A percentile compares a stretch with the other conserved stretches of the same genome.
Evolutionary conservation across 2,329 filamentous ascomycete species (phyloP).

Genomic region (Neonectria magnoliae): DNA sequence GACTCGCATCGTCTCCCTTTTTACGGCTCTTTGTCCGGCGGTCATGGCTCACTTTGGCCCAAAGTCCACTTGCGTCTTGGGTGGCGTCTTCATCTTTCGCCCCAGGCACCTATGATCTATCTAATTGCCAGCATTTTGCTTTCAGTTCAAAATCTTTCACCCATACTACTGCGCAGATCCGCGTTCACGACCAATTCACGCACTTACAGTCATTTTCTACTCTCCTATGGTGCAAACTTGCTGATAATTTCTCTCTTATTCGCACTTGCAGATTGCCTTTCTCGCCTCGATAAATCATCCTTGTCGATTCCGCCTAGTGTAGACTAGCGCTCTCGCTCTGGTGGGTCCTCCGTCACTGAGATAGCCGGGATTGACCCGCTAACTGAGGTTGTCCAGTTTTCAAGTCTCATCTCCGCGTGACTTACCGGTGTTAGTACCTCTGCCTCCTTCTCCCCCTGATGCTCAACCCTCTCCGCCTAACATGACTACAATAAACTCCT

Average conservation of each 20-base stretch:
- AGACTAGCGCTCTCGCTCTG: constrained; percentile 36
- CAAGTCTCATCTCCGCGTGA: constrained; percentile 36
- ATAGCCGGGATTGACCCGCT: constrained; percentile 34
- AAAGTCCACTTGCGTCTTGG: constrained; percentile 20
- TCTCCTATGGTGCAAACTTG: constrained; percentile 28
- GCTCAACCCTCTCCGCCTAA: constrained; percentile 23
- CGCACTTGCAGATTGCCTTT: constrained; percentile 36
- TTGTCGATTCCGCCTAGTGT: constrained; percentile 28
- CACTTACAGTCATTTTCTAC: neutral
- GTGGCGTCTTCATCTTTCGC: constrained; percentile 22
- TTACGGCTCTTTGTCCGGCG: constrained; percentile 38
- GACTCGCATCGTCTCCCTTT: constrained; percentile 27
- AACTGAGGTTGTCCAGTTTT: constrained; percentile 27
- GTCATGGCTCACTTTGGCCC: constrained; percentile 27
- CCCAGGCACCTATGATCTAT: constrained; percentile 16
- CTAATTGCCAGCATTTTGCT: constrained; percentile 13
- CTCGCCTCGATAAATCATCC: constrained; percentile 32
- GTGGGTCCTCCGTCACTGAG: constrained; percentile 36
- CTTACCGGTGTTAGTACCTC: constrained; percentile 41
- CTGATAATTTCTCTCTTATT: constrained; percentile 37
- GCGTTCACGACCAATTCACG: constrained; percentile 8
- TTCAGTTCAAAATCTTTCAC: constrained; percentile 7
- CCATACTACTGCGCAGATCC: neutral
- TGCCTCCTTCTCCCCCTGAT: constrained; percentile 20
- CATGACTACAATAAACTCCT: constrained; percentile 36